Percentiles rank a stretch among this genome's conserved stretches.
phyloP scores from a whole-genome alignment of 345 rosid genomes.

The Sisymbrium altissimum region DNA sequence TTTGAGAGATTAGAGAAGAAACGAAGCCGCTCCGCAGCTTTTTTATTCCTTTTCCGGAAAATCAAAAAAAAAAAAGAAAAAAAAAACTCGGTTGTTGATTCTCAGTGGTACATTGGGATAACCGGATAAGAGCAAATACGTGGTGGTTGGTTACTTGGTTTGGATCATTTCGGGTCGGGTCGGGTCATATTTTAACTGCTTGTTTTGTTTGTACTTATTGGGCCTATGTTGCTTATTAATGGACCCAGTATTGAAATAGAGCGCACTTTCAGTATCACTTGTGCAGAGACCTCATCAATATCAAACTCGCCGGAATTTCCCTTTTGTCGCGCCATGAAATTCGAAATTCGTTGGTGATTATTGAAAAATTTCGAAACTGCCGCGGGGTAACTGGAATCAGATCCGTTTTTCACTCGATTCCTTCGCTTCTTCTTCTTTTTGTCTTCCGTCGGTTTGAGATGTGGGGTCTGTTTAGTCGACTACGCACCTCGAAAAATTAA shows the following conservation, averaged over 20 bases:
- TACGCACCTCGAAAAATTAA: neutral
- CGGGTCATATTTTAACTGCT: neutral
- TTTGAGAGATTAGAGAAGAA: constrained; percentile 30
- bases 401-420: neutral
- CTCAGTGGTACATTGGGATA: constrained; percentile 24
- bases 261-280: neutral
- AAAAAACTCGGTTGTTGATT: neutral
- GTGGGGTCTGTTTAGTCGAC: neutral
- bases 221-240: neutral
- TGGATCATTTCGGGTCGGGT: neutral
- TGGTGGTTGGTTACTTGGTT: constrained; percentile 24
- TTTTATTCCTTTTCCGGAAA: neutral
- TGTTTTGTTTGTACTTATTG: neutral
- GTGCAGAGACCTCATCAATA: neutral
- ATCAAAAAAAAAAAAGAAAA: neutral
- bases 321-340: constrained; percentile 6
- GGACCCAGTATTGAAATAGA: neutral
- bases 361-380: neutral
- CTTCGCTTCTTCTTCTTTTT: neutral
- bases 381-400: neutral
- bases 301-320: neutral
- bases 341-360: neutral
- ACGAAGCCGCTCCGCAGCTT: constrained; percentile 24
- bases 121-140: constrained; percentile 39
- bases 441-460: neutral